Base-by-base conservation (phyloP, 129 eudicot species). In the Centrapalus pauciflorus region DNA sequence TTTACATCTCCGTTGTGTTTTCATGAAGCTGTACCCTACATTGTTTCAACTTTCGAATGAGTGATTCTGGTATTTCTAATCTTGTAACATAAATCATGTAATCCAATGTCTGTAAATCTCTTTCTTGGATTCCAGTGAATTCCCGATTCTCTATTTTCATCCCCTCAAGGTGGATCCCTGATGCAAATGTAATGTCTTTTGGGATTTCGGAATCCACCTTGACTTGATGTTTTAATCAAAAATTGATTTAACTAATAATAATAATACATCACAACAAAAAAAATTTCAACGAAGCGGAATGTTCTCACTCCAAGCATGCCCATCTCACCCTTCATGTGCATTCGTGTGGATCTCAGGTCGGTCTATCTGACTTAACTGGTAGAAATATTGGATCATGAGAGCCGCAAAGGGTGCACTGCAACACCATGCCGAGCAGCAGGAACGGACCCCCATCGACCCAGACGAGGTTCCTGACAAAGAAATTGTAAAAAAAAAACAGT, bases 381-480 rank as follows among this genome's bases (percentile, higher is more conserved):
- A 35, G 33, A 64, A 26, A 6, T 40, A 63, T 26, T 4, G 33
- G 68, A 57, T 74, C 67, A 91, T 1, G 87, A 76, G 27, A 82
- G 85, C 46, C 84, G 76, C 62, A 94, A 61, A 1, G 82, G 62
- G 66, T 86, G 95, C 46, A 94, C 26, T 19, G 64, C 76, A 52
- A 94, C 97, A 41, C 99, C 97, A 70, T 94, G 89, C 28, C 81
- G 76, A 23, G 94, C 97, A 4, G 56, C 20, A 4, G 89, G 73
- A 25, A 80, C 32, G 1, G 90, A 83, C 38, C 89, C 99, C 99
- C 99, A 94, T 71, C 99, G 92, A 54, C 99, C 99, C 58, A 94
- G 63, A 5, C 97, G 99, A 2, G 90, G 95, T 70, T 94, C 99
- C 99, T 94, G 90, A 56, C 24, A 3, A 26, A 48, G 6, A 27